Conservation (phyloP, 306 rosid species). For the Lotus japonicus region DNA sequence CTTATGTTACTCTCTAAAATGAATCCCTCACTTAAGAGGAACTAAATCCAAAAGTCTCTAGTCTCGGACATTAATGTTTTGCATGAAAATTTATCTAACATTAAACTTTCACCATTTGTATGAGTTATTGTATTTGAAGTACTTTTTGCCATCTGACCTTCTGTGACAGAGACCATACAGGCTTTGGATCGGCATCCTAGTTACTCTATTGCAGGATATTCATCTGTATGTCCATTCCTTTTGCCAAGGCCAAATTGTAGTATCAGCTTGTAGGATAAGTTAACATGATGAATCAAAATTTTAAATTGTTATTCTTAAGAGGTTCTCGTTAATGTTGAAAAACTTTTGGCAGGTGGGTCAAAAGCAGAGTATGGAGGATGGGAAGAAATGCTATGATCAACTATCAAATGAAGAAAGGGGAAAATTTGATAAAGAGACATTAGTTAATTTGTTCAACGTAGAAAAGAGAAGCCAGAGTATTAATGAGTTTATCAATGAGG, state of each 20-base stretch:
- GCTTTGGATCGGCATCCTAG: slow-evolving; percentile 19
- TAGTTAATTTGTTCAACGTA: slow-evolving; percentile 63
- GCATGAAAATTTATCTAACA: neutral
- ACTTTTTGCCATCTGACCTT: neutral
- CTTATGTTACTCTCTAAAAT: too few species aligned
- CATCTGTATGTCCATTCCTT: slow-evolving; percentile 21
- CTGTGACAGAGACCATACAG: slow-evolving; percentile 22
- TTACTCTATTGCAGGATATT: slow-evolving; percentile 16
- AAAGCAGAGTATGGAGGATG: slow-evolving; percentile 20
- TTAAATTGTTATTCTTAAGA: neutral
- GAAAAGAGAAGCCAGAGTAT: slow-evolving; percentile 47
- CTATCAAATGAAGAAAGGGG: slow-evolving; percentile 24
- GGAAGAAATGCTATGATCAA: slow-evolving; percentile 21
- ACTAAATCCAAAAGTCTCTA: neutral
- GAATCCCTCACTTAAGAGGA: too few species aligned
- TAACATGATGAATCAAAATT: neutral
- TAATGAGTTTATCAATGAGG: slow-evolving; percentile 57
- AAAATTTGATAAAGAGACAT: slow-evolving; percentile 32
- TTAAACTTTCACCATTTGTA: neutral
- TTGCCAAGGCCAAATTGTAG: neutral
- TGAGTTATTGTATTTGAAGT: neutral
- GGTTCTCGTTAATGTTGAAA: neutral
- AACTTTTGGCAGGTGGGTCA: slow-evolving; percentile 18
- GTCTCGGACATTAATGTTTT: neutral
- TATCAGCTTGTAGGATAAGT: neutral